Percentiles rank a stretch among this genome's conserved stretches.
phyloP scores from a whole-genome alignment of 345 rosid species.

The Viola odorata region DNA sequence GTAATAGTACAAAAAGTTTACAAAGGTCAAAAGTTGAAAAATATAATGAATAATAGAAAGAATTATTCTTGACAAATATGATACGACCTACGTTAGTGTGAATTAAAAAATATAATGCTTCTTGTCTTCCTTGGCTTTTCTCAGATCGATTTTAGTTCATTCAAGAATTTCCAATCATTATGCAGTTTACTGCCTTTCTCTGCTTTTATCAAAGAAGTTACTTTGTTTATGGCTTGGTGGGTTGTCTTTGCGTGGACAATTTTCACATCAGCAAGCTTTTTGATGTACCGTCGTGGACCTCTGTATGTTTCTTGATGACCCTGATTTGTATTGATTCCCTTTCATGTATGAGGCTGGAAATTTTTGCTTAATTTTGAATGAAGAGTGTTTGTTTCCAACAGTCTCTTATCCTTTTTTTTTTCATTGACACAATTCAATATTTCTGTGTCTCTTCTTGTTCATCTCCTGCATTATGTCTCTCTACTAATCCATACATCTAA shows the following conservation, averaged over 20 bases:
- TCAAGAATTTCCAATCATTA: conserved; percentile 36
- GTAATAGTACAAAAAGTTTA: no score
- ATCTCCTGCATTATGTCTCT: no score
- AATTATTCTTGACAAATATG: no score
- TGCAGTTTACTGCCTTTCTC: conserved; percentile 55
- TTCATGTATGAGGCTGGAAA: not conserved
- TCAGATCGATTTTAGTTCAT: conserved; percentile 44
- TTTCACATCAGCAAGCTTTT: conserved; percentile 51
- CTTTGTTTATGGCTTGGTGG: conserved; percentile 89
- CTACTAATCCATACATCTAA: no score
- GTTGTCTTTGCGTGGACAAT: conserved; percentile 61
- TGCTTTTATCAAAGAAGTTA: conserved; percentile 39
- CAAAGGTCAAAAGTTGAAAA: no score
- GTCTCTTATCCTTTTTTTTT: no score
- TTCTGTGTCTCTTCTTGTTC: no score
- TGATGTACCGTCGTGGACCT: conserved; percentile 61
- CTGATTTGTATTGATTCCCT: not conserved
- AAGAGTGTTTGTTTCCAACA: conserved; percentile 13
- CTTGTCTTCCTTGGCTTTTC: conserved; percentile 62
- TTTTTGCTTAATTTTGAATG: no score
- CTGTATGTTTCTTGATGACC: conserved; percentile 55
- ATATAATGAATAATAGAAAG: no score
- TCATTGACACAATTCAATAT: no score
- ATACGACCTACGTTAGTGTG: no score
- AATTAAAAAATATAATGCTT: no score